Percentiles rank a stretch among this genome's conserved stretches.
These are phyloP conservation scores for Sphagnum magellanicum DNA, from an alignment of 228 moss, liverwort and hornwort species.

Conservation along the genomic window DNA sequence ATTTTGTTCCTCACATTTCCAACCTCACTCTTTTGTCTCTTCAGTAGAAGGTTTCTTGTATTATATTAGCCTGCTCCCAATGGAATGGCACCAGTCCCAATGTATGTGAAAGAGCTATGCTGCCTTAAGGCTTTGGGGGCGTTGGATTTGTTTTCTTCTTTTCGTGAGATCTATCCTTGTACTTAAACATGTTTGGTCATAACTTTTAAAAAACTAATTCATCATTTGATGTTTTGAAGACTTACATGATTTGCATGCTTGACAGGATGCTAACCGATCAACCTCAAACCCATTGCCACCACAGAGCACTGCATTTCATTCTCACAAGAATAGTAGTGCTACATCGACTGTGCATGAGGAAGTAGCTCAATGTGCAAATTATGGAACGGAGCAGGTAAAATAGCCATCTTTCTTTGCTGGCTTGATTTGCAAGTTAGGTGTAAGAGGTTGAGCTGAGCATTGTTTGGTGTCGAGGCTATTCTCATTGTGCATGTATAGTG, in stretches of 20 bases:
- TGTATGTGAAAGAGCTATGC: no score
- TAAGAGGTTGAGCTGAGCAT: background rate
- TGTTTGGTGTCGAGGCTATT: no score
- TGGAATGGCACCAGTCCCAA: no score
- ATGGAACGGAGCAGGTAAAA: slow-evolving; percentile 92
- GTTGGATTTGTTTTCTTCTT: no score
- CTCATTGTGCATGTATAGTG: no score
- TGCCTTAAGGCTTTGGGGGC: no score
- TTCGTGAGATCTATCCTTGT: no score
- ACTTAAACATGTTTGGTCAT: no score
- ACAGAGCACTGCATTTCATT: slow-evolving; percentile 77
- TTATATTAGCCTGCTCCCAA: no score
- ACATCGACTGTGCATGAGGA: slow-evolving; percentile 17
- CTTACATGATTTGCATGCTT: no score
- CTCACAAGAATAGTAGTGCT: slow-evolving; percentile 26
- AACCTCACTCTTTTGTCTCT: background rate
- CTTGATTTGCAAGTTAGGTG: background rate
- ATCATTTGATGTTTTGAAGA: no score
- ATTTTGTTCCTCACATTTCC: background rate
- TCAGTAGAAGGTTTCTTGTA: background rate
- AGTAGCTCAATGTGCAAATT: slow-evolving; percentile 35
- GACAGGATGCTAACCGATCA: slow-evolving; percentile 40
- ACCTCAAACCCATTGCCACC: slow-evolving; percentile 87
- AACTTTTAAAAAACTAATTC: no score
- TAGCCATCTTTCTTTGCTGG: background rate